Conservation (phyloP, 257 asterid species). For the Eucommia ulmoides region DNA sequence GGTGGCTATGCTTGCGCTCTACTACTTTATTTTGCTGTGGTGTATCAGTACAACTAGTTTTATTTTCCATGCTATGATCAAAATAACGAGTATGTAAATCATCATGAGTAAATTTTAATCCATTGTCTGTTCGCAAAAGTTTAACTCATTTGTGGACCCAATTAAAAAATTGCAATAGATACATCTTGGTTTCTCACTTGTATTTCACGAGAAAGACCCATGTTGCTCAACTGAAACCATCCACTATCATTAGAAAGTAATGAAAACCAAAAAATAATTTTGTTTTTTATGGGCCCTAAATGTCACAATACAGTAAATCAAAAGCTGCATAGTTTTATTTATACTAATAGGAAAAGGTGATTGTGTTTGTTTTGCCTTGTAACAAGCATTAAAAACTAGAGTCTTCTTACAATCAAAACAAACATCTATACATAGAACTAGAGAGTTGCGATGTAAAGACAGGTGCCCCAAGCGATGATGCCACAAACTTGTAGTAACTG, state of each 20-base stretch:
- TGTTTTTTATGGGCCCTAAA: slow-evolving; percentile 3
- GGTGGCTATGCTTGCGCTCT: slow-evolving; percentile 3
- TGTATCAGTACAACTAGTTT: slow-evolving; percentile 1
- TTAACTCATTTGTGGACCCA: background rate
- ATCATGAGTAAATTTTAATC: background rate
- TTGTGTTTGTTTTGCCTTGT: no score
- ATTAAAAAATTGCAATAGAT: background rate
- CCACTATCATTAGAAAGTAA: slow-evolving; percentile 8
- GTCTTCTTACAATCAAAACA: no score
- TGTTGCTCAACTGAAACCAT: background rate
- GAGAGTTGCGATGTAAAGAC: no score
- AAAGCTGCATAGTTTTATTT: background rate
- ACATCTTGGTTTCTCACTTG: background rate
- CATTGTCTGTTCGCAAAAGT: background rate
- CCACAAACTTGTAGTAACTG: no score
- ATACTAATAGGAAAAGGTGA: no score
- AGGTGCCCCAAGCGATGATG: no score
- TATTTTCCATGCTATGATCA: background rate
- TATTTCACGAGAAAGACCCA: slow-evolving; percentile 5
- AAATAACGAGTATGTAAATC: background rate
- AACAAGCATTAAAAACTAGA: no score
- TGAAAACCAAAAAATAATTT: background rate
- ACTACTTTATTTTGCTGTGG: slow-evolving; percentile 10
- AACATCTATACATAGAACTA: no score
- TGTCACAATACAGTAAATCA: slow-evolving; percentile 10